Conservation (phyloP, 192 early-diverging fungal genomes). For the Irineochytrium annulatum region DNA sequence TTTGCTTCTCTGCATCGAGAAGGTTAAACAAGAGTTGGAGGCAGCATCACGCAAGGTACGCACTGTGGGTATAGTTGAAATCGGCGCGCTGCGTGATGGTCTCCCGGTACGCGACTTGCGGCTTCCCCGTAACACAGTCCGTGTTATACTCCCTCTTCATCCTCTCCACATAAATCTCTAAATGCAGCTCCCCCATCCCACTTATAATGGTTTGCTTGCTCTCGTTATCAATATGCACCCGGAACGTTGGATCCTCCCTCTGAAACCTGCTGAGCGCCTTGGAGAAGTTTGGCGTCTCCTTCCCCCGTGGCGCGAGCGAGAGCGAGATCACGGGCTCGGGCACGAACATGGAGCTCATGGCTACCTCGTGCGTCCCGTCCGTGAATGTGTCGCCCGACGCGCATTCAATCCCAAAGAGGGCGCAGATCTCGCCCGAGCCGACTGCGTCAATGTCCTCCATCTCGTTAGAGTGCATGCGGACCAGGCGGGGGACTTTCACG, state of each 20-base stretch:
- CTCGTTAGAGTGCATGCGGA: slow-evolving; percentile 97
- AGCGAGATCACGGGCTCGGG: slow-evolving; percentile 96
- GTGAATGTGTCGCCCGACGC: slow-evolving; percentile 97
- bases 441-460: slow-evolving; percentile 96
- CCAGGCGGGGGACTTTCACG: slow-evolving; percentile 92
- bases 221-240: slow-evolving; percentile 75
- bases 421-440: slow-evolving; percentile 94
- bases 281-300: slow-evolving; percentile 74
- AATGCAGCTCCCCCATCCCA: slow-evolving; percentile 95
- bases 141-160: slow-evolving; percentile 97
- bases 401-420: slow-evolving; percentile 96
- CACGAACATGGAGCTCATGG: slow-evolving; percentile 98
- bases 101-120: slow-evolving; percentile 97
- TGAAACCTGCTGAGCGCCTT: slow-evolving; percentile 70
- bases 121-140: slow-evolving; percentile 94
- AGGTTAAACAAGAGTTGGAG: no score
- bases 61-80: slow-evolving; percentile 97
- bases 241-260: slow-evolving; percentile 89
- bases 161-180: slow-evolving; percentile 98
- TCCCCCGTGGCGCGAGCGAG: slow-evolving; percentile 84
- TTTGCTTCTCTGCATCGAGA: no score
- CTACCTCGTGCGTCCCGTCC: slow-evolving; percentile 72
- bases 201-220: slow-evolving; percentile 87
- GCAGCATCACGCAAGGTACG: no score
- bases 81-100: slow-evolving; percentile 68